Percentiles rank a stretch among this genome's conserved stretches.
Evolutionary conservation across 768 basidiomycete genomes (phyloP).

Genomic region (Lenzites betulinus): DNA sequence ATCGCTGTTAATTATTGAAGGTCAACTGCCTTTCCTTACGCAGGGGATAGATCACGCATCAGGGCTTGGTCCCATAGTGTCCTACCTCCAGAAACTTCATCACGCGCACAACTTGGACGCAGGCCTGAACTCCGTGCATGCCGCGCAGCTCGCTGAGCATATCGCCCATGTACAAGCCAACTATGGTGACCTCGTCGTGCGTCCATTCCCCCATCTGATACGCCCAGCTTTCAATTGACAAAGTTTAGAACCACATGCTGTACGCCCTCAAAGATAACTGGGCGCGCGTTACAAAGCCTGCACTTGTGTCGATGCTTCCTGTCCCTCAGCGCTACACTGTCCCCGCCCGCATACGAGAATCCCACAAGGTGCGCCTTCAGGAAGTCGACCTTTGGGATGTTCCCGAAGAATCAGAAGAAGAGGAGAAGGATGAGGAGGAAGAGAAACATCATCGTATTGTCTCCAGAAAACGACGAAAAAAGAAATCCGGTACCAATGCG

Average conservation of each 20-base stretch:
- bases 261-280: constrained; percentile 69
- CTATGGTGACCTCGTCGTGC: constrained; percentile 71
- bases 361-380: constrained; percentile 59
- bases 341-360: constrained; percentile 59
- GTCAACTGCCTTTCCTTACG: constrained; percentile 70
- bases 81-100: constrained; percentile 57
- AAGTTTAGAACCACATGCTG: constrained; percentile 56
- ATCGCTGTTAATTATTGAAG: constrained; percentile 39
- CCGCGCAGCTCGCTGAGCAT: constrained; percentile 61
- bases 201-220: constrained; percentile 28
- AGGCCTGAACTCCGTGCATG: constrained; percentile 46
- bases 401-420: constrained; percentile 41
- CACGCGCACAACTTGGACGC: constrained; percentile 49
- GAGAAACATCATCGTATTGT: constrained; percentile 37
- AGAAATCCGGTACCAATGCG: constrained; percentile 35
- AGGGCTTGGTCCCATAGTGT: constrained; percentile 61
- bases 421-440: constrained; percentile 44
- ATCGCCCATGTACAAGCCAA: constrained; percentile 63
- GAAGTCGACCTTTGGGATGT: constrained; percentile 63
- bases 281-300: constrained; percentile 52
- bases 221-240: constrained; percentile 10
- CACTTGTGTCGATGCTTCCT: constrained; percentile 57
- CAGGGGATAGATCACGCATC: constrained; percentile 55
- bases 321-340: constrained; percentile 77
- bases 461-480: constrained; percentile 36